Conservation (phyloP, 2,329 filamentous ascomycete genomes). For the Fusarium luffae region DNA sequence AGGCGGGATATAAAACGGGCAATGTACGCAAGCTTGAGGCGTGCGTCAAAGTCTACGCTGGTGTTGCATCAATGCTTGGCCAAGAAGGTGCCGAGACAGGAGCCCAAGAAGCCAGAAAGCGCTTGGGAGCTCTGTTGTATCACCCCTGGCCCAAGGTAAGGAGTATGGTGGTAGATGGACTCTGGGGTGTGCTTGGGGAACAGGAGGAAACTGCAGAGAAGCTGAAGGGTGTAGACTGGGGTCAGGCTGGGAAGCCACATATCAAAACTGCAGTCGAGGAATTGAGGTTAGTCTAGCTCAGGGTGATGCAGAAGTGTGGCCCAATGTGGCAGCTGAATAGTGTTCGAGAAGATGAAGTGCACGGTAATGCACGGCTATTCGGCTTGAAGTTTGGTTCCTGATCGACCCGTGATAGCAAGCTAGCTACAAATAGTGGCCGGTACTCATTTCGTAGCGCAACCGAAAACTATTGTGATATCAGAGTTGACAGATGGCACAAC, state of each 20-base stretch:
- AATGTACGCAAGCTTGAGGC: slow-evolving; percentile 86
- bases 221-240: slow-evolving; percentile 68
- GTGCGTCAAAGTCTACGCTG: slow-evolving; percentile 82
- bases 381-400: slow-evolving; percentile 35
- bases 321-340: slow-evolving; percentile 21
- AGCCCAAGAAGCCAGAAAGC: slow-evolving; percentile 68
- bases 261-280: slow-evolving; percentile 57
- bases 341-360: slow-evolving; percentile 7
- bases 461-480: background rate
- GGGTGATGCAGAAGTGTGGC: slow-evolving; percentile 12
- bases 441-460: background rate
- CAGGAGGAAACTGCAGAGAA: slow-evolving; percentile 45
- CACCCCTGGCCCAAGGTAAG: slow-evolving; percentile 86
- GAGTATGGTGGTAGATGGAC: slow-evolving; percentile 67
- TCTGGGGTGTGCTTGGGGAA: slow-evolving; percentile 61
- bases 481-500: slow-evolving; percentile 12
- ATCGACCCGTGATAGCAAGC: slow-evolving; percentile 29
- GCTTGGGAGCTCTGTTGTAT: slow-evolving; percentile 76
- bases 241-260: slow-evolving; percentile 60
- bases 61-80: slow-evolving; percentile 62
- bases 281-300: slow-evolving; percentile 53
- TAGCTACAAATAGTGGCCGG: background rate
- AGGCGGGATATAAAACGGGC: slow-evolving; percentile 82
- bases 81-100: slow-evolving; percentile 43
- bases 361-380: slow-evolving; percentile 12